Percentiles rank a stretch among this genome's conserved stretches.
Evolutionary conservation across 164 flowering plant species (phyloP).

Genomic region (Umbilicus rupestris): DNA sequence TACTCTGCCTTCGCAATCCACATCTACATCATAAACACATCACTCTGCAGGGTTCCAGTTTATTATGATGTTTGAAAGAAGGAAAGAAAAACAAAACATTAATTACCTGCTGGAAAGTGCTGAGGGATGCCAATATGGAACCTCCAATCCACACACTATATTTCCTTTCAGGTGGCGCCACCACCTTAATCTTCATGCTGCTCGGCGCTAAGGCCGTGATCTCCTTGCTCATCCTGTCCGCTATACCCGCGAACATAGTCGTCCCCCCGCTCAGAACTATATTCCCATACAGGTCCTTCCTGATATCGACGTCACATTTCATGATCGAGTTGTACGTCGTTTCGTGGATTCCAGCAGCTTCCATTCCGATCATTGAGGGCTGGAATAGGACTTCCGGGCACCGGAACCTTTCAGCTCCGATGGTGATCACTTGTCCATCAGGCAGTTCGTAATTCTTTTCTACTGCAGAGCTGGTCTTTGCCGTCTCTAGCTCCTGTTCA

Average conservation of each 20-base stretch:
- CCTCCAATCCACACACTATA: slow-evolving; percentile 10
- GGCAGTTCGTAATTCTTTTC: slow-evolving; percentile 7
- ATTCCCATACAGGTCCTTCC: slow-evolving; percentile 6
- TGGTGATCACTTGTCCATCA: slow-evolving; percentile 9
- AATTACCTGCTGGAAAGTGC: slow-evolving; percentile 8
- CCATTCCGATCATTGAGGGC: slow-evolving; percentile 8
- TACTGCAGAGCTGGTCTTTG: slow-evolving; percentile 3
- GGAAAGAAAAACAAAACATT: background rate
- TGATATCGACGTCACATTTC: slow-evolving; percentile 11
- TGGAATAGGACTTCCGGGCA: slow-evolving; percentile 8
- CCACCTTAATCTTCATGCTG: slow-evolving; percentile 8
- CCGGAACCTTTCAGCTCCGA: slow-evolving; percentile 7
- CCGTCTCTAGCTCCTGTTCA: slow-evolving; percentile 8
- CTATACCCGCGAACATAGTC: slow-evolving; percentile 7
- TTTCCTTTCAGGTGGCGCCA: slow-evolving; percentile 7
- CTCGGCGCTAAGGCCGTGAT: slow-evolving; percentile 7
- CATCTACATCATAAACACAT: background rate
- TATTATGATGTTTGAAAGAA: too few species aligned
- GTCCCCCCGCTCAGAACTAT: slow-evolving; percentile 8
- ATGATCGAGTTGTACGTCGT: slow-evolving; percentile 7
- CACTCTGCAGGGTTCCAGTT: too few species aligned
- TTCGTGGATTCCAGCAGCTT: slow-evolving; percentile 8
- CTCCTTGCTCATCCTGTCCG: slow-evolving; percentile 9
- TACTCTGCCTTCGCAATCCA: slow-evolving; percentile 3
- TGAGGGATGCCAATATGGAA: slow-evolving; percentile 3